These are phyloP conservation scores for Bipolaris cookei DNA, from an alignment of 2,329 filamentous ascomycete genomes.

Conservation along the genomic window DNA sequence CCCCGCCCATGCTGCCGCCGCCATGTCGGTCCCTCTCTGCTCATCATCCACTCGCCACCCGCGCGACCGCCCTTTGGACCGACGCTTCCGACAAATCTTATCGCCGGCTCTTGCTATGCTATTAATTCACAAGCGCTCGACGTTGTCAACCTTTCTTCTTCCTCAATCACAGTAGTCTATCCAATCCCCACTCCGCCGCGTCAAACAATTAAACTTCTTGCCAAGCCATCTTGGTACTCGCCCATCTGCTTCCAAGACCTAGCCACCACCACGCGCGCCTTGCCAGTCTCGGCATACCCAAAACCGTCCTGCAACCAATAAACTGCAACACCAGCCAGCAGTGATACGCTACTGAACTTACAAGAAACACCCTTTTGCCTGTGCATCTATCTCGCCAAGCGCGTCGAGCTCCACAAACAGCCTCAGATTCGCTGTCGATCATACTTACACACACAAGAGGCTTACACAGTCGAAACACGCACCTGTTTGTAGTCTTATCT, in stretches of 20 bases:
- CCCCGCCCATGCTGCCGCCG: conserved; percentile 18
- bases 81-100: conserved; percentile 21
- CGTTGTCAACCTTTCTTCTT: conserved; percentile 15
- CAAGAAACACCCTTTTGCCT: conserved; percentile 22
- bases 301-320: conserved; percentile 30
- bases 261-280: conserved; percentile 30
- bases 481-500: conserved; percentile 17
- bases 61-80: conserved; percentile 23
- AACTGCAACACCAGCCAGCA: conserved; percentile 24
- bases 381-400: conserved; percentile 35
- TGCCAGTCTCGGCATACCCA: conserved; percentile 29
- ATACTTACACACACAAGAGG: conserved; percentile 23
- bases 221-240: conserved; percentile 34
- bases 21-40: conserved; percentile 26
- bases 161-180: conserved; percentile 23
- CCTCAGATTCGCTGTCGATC: conserved; percentile 18
- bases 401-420: conserved; percentile 26
- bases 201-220: conserved; percentile 29
- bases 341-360: conserved; percentile 30
- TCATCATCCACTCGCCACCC: conserved; percentile 16
- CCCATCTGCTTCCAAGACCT: conserved; percentile 32
- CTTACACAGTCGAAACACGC: conserved; percentile 31
- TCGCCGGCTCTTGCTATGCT: conserved; percentile 13
- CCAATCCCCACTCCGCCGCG: conserved; percentile 39
- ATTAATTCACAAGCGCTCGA: conserved; percentile 16